Percentiles rank a stretch among this genome's conserved stretches.
Conservation (phyloP, 345 rosid genomes). For the Gossypium stocksii region DNA sequence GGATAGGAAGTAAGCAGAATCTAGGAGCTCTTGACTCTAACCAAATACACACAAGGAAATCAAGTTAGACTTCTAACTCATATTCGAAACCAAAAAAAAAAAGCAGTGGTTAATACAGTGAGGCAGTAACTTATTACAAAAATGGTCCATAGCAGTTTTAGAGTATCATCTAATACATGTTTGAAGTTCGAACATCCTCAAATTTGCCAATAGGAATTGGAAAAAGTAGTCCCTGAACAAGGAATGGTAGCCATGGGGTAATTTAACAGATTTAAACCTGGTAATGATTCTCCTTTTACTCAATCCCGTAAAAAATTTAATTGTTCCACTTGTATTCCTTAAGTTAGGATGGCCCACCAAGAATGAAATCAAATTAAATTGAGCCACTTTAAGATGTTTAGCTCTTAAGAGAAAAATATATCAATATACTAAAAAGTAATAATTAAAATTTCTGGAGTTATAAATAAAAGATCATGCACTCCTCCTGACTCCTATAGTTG, state of each 20-base stretch:
- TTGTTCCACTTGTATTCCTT: background rate
- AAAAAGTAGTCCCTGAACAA: background rate
- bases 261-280: background rate
- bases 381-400: background rate
- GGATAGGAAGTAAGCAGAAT: slow-evolving; percentile 13
- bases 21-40: background rate
- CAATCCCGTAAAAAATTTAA: background rate
- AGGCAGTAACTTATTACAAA: background rate
- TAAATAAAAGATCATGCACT: background rate
- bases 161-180: background rate
- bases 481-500: background rate
- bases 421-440: background rate
- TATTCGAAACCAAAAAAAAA: background rate
- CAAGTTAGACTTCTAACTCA: background rate
- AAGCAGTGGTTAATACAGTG: background rate
- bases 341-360: background rate
- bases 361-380: background rate
- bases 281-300: background rate
- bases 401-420: background rate
- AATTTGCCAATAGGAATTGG: background rate
- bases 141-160: background rate
- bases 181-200: background rate
- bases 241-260: background rate
- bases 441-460: background rate
- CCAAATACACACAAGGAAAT: background rate